phyloP scores from a whole-genome alignment of 2,329 filamentous ascomycete species.

The Diplodia intermedia region DNA sequence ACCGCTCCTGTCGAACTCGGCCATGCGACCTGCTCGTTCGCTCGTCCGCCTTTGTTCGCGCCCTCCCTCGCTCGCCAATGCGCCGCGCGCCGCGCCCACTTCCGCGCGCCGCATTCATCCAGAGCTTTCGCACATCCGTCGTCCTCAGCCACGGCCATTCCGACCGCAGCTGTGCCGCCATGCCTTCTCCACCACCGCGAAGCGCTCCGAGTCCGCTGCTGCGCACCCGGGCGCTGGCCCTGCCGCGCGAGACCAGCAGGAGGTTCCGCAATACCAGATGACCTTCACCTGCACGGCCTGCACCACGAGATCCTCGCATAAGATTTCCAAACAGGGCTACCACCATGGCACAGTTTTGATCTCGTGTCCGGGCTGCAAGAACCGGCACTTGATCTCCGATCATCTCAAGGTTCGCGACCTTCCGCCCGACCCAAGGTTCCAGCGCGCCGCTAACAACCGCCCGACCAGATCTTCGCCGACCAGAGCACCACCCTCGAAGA shows the following conservation, averaged over 20 bases:
- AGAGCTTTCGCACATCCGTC: constrained; percentile 31
- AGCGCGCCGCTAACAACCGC: neutral
- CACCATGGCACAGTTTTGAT: constrained; percentile 89
- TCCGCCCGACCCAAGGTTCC: too few species aligned
- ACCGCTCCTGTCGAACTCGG: neutral
- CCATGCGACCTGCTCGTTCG: constrained; percentile 40
- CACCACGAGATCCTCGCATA: constrained; percentile 78
- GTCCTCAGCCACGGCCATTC: constrained; percentile 29
- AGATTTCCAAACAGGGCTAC: constrained; percentile 92
- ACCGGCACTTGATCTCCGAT: constrained; percentile 90
- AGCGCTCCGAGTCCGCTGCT: constrained; percentile 57
- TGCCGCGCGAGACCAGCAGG: neutral
- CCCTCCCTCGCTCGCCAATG: constrained; percentile 37
- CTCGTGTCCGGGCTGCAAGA: constrained; percentile 83
- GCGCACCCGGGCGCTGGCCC: constrained; percentile 47
- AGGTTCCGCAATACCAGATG: constrained; percentile 68
- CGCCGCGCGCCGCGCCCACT: constrained; percentile 17
- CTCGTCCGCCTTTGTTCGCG: constrained; percentile 37
- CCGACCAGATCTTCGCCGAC: constrained; percentile 73
- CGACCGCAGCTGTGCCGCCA: constrained; percentile 21
- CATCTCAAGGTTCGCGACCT: constrained; percentile 67
- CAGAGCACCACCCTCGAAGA: constrained; percentile 75
- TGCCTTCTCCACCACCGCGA: constrained; percentile 41
- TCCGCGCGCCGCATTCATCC: constrained; percentile 32
- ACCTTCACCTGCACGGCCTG: constrained; percentile 95